Conservation (phyloP, 176 grass and related monocot genomes). For the Olyra latifolia region DNA sequence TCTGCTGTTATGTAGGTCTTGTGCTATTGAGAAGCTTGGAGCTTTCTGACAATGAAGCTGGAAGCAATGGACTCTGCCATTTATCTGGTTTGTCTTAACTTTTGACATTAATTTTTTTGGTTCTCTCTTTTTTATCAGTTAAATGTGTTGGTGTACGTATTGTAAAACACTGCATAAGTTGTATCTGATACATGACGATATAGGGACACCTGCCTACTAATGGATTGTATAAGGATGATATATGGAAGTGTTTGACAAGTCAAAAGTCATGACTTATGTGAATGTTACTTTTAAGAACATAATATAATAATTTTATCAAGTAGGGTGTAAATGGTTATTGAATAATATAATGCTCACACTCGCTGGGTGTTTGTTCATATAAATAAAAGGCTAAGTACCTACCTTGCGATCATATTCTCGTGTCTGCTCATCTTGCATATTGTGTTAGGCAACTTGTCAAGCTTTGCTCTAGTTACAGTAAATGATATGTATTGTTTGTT, state of each 20-base stretch:
- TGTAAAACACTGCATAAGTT: not conserved
- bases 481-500: conserved; percentile 7
- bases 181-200: not conserved
- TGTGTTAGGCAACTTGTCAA: not conserved
- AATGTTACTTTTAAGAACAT: conserved; percentile 2
- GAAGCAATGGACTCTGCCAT: conserved; percentile 75
- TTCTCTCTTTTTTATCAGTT: not conserved
- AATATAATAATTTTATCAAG: not conserved
- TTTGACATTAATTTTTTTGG: not conserved
- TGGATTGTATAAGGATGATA: not conserved
- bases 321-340: not conserved
- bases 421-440: not conserved
- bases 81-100: conserved; percentile 62
- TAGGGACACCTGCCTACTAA: not conserved
- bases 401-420: not conserved
- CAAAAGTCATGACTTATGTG: not conserved
- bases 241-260: not conserved
- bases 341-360: not conserved
- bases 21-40: conserved; percentile 75
- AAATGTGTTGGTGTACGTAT: not conserved
- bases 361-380: not conserved
- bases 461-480: not conserved
- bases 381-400: not conserved
- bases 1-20: conserved; percentile 58
- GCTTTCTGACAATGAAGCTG: conserved; percentile 84